Evolutionary conservation across 1,284 basidiomycete genomes (phyloP).

Genomic region (Leccinum subspadiceum): DNA sequence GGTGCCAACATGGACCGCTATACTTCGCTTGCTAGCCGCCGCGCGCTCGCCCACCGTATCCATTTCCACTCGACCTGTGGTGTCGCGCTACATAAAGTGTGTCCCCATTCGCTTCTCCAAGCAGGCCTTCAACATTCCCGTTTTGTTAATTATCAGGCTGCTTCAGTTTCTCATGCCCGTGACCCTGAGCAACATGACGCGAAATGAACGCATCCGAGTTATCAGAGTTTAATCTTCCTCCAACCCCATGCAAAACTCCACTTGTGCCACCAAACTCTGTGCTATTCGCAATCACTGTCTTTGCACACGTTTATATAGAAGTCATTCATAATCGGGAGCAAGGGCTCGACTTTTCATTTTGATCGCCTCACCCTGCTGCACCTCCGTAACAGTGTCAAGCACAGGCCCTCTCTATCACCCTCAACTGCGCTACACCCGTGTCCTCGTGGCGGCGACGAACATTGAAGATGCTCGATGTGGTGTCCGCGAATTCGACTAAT

Average conservation of each 20-base stretch:
- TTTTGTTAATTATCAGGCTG: too few relatives aligned
- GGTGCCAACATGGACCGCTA: background rate
- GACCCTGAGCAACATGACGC: too few relatives aligned
- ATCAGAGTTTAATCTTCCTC: conserved; percentile 20
- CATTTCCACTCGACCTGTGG: background rate
- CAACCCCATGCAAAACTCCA: conserved; percentile 9
- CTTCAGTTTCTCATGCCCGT: too few relatives aligned
- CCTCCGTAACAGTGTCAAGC: conserved; percentile 7
- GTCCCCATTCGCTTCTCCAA: too few relatives aligned
- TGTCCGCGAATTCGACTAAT: conserved; percentile 7
- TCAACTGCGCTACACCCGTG: background rate
- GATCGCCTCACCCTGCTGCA: conserved; percentile 6
- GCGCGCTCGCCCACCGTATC: background rate
- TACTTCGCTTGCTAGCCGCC: background rate
- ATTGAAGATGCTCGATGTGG: conserved; percentile 8
- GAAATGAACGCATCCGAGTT: background rate
- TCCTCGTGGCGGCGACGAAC: conserved; percentile 8
- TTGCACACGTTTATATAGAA: conserved; percentile 30
- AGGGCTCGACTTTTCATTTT: conserved; percentile 12
- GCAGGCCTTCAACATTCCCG: too few relatives aligned
- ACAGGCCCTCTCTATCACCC: conserved; percentile 5
- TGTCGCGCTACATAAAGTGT: background rate
- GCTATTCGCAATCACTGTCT: background rate
- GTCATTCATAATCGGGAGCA: conserved; percentile 16
- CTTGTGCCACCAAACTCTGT: background rate